A percentile compares a stretch with the other conserved stretches of the same genome.
phyloP scores from a whole-genome alignment of 2,329 filamentous ascomycete species.

The Fusarium pseudoanthophilum region DNA sequence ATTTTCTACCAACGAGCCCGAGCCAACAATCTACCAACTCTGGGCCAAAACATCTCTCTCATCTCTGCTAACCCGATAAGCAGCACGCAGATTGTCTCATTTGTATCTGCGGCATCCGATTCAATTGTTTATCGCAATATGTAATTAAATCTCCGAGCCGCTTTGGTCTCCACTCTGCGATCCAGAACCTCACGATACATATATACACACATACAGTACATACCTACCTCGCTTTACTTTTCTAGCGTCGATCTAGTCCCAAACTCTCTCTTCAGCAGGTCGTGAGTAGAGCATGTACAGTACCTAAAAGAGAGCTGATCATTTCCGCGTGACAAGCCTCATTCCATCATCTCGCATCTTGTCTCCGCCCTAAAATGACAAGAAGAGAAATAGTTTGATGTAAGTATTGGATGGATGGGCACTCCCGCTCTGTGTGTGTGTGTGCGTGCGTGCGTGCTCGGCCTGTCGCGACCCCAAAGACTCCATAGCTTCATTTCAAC shows the following conservation, averaged over 20 bases:
- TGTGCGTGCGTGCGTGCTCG: neutral
- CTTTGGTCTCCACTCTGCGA: constrained; percentile 23
- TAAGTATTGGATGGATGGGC: neutral
- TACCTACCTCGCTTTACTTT: neutral
- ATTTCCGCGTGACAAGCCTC: constrained; percentile 6
- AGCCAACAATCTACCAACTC: neutral
- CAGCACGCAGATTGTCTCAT: neutral
- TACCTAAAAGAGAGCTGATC: constrained; percentile 1
- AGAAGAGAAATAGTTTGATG: neutral
- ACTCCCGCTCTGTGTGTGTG: constrained; percentile 4
- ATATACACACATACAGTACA: too few species aligned
- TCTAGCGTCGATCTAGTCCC: constrained; percentile 27
- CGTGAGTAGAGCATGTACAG: neutral
- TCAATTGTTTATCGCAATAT: neutral
- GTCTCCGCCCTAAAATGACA: neutral
- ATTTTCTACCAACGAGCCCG: constrained; percentile 16
- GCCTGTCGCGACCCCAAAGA: neutral
- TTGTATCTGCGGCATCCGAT: neutral
- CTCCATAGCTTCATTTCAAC: neutral
- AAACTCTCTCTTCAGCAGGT: neutral
- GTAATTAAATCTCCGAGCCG: constrained; percentile 21
- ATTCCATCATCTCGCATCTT: constrained; percentile 4
- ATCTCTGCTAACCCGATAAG: neutral
- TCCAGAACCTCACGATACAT: constrained; percentile 11
- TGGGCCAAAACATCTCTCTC: neutral